phyloP scores from a whole-genome alignment of 1,284 basidiomycete genomes.

The Amylostereum areolatum region DNA sequence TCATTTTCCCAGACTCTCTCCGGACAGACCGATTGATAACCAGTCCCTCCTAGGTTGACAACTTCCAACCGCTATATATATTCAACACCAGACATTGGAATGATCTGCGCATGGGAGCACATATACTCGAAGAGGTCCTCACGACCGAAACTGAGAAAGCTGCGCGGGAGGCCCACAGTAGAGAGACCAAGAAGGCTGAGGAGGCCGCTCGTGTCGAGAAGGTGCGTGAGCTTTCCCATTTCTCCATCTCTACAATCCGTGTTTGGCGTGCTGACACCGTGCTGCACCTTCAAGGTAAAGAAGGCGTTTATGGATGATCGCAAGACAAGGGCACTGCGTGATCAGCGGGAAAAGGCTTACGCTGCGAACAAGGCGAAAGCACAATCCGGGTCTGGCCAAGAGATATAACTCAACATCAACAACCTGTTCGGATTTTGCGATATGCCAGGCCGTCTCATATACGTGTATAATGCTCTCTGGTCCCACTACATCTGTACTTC shows the following conservation, averaged over 20 bases:
- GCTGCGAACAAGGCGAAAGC: not conserved
- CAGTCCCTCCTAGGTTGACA: constrained; percentile 27
- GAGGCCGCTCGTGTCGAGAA: constrained; percentile 47
- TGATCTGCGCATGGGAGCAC: constrained; percentile 55
- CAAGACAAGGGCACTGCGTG: constrained; percentile 41
- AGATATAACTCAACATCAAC: too few species aligned
- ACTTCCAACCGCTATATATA: constrained; percentile 61
- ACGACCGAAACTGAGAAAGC: constrained; percentile 50
- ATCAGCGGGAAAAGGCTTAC: constrained; percentile 47
- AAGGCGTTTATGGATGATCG: constrained; percentile 73
- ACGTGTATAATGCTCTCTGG: too few species aligned
- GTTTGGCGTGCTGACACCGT: not conserved
- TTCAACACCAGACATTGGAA: constrained; percentile 48
- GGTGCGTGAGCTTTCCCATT: constrained; percentile 24
- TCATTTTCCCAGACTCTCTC: not conserved
- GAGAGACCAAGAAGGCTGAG: constrained; percentile 50
- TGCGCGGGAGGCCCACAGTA: constrained; percentile 37
- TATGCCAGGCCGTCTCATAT: too few species aligned
- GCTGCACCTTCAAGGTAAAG: constrained; percentile 44
- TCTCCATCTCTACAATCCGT: not conserved
- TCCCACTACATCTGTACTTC: too few species aligned
- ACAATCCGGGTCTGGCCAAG: too few species aligned
- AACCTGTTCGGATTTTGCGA: too few species aligned
- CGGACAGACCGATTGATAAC: not conserved
- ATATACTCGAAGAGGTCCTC: constrained; percentile 57